Evolutionary conservation across 2,329 filamentous ascomycete species (phyloP).

Genomic region (Neocatenulostroma microsporum): DNA sequence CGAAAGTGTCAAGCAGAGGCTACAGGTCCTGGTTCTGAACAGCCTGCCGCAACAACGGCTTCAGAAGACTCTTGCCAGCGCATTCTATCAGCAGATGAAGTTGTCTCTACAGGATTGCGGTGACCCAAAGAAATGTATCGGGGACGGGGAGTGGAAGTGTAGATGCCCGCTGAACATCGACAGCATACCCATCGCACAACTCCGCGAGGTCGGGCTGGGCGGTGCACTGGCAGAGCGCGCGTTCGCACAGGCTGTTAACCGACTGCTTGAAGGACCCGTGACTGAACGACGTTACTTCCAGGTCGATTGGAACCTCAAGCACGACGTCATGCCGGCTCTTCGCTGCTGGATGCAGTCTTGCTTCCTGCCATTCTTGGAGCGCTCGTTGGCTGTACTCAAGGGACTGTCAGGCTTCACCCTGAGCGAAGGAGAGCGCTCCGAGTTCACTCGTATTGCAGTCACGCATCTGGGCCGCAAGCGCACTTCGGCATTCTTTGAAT

Average conservation of each 20-base stretch:
- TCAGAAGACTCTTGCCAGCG: constrained; percentile 18
- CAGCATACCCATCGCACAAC: constrained; percentile 17
- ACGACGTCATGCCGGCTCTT: constrained; percentile 53
- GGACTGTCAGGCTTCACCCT: constrained; percentile 15
- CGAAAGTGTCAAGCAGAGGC: constrained; percentile 21
- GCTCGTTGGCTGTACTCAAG: constrained; percentile 33
- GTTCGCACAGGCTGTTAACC: constrained; percentile 64
- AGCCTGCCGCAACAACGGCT: constrained; percentile 22
- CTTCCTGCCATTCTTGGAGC: constrained; percentile 57
- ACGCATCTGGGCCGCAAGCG: constrained; percentile 61
- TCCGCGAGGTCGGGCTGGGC: constrained; percentile 59
- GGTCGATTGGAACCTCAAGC: constrained; percentile 51
- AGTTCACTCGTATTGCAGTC: constrained; percentile 57
- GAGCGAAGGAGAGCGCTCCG: constrained; percentile 4
- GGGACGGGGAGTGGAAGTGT: constrained; percentile 29
- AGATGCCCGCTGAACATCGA: constrained; percentile 19
- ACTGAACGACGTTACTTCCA: constrained; percentile 52
- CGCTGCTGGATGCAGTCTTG: constrained; percentile 60
- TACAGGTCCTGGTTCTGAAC: constrained; percentile 21
- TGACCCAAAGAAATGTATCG: constrained; percentile 31
- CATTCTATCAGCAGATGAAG: constrained; percentile 21
- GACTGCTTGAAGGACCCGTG: constrained; percentile 52
- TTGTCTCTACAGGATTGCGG: constrained; percentile 10
- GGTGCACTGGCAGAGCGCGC: constrained; percentile 62
- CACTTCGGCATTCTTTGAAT: constrained; percentile 68